Percentiles rank a stretch among this genome's conserved stretches.
phyloP scores from a whole-genome alignment of 495 filamentous ascomycete genomes.

The Penicillium cataractarum region DNA sequence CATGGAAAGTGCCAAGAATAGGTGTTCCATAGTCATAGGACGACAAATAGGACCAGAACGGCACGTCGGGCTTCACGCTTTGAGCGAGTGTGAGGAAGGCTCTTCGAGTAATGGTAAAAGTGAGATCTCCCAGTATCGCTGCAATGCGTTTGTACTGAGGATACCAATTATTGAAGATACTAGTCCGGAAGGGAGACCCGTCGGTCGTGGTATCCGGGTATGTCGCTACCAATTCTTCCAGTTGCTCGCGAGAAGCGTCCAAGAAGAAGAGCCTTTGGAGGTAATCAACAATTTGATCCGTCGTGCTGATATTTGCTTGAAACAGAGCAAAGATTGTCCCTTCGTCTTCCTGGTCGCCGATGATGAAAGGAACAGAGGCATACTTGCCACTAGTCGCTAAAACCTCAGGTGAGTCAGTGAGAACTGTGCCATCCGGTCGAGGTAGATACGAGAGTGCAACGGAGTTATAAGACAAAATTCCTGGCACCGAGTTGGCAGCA shows the following conservation, averaged over 20 bases:
- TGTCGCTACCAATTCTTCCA: slow-evolving; percentile 56
- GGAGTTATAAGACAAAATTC: slow-evolving; percentile 63
- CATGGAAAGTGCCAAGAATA: slow-evolving; percentile 74
- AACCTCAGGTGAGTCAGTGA: slow-evolving; percentile 59
- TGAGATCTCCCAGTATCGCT: slow-evolving; percentile 72
- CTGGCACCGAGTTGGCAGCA: slow-evolving; percentile 68
- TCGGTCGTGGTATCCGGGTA: slow-evolving; percentile 55
- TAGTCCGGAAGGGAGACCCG: slow-evolving; percentile 69
- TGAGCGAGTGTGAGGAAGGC: slow-evolving; percentile 50
- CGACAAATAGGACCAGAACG: slow-evolving; percentile 71
- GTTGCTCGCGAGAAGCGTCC: slow-evolving; percentile 42
- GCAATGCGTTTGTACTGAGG: slow-evolving; percentile 77
- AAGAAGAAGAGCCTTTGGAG: slow-evolving; percentile 59
- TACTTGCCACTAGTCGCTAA: slow-evolving; percentile 55
- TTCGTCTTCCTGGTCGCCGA: slow-evolving; percentile 64
- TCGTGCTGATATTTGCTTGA: slow-evolving; percentile 65
- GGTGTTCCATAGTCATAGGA: slow-evolving; percentile 71
- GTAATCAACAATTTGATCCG: slow-evolving; percentile 60
- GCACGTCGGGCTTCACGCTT: slow-evolving; percentile 55
- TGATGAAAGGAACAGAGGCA: slow-evolving; percentile 60
- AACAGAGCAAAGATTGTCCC: slow-evolving; percentile 66
- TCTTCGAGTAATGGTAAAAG: slow-evolving; percentile 67
- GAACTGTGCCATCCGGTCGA: slow-evolving; percentile 61
- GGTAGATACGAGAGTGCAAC: slow-evolving; percentile 67
- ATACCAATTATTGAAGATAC: slow-evolving; percentile 64